Evolutionary conservation across 805 yeast species (phyloP), one percentile per base, ranked within the genome.

Genomic region (Metschnikowia lochheadii): DNA sequence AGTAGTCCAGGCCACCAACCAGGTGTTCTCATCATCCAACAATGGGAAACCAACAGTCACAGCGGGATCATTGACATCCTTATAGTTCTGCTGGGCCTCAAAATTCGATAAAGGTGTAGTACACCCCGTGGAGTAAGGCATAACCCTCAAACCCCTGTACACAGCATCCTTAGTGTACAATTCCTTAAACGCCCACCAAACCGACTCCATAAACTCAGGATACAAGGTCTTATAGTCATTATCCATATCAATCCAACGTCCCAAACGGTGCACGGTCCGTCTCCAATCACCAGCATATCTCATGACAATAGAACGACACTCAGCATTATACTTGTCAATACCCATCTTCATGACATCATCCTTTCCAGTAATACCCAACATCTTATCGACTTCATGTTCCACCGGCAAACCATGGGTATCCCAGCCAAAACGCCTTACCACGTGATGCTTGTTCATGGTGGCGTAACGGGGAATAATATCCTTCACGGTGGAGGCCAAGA

Each of bases 181-280:
- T 72, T 89, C 83, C 75, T 87, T 84, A 80, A 94, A 94, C 32
- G 89, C 96, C 99, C 99, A 94, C 99, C 99, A 94, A 44, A 85
- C 94, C 42, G 97, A 88, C 76, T 94, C 99, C 99, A 94, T 94
- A 62, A 89, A 94, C 50, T 85, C 77, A 43, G 97, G 97, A 69
- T 95, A 90, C 71, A 94, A 79, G 29, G 99, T 94, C 76, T 92
- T 92, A 79, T 91, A 91, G 74, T 94, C 99, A 68, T 94, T 89
- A 68, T 94, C 99, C 75, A 94, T 92, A 73, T 94, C 99, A 66
- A 94, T 91, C 99, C 99, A 94, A 73, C 99, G 87, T 57, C 99
- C 99, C 59, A 94, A 72, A 73, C 98, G 87, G 49, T 90, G 92
- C 62, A 94, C 88, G 60, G 96, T 91, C 56, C 79, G 78, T 66